Base-by-base conservation (phyloP, 805 yeast species). In the Metschnikowia gelsemii region DNA sequence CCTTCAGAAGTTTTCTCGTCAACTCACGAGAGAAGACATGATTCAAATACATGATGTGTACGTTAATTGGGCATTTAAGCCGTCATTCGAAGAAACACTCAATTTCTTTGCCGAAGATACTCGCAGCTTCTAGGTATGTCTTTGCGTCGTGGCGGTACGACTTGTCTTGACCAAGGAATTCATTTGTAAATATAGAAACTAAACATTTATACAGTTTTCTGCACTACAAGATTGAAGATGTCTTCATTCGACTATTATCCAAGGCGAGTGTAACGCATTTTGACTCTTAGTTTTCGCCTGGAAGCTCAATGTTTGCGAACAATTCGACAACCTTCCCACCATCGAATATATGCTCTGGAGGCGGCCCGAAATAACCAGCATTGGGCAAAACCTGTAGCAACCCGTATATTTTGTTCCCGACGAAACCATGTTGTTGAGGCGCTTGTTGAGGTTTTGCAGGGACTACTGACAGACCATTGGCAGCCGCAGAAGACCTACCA, bases 21-120 rank as follows among this genome's bases (percentile, higher is more conserved):
- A 75, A 3, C 63, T 89, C 34, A 66, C 79, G 0, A 56, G 65
- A 2, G 76, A 75, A 1, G 91, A 88, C n/a, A 67, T 83, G 45
- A 43, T 68, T 5, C 50, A 59, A 5, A 56, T 90, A 5, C 68
- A 80, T 8, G 61, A 74, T 3, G 68, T 64, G 2, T 87, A 83
- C 56, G 72, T 68, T 30, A 55, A 63, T 11, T 91, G 97, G 98
- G 93, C 97, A 0, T 91, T 89, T 69, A 88, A 82, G 60, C 97
- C 95, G 65, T 42, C 58, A 64, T 42, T 36, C 32, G 52, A 49
- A 18, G 55, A 51, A 27, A 51, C 55, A 2, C 12, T 51, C 14
- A 48, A 26, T 14, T 47, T 51, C 35, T 39, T 49, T 22, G 29
- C 50, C 11, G 55, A 51, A 13, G 55, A 51, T 18, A 43, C 47